These are phyloP conservation scores for Yarrowia galli DNA, from an alignment of 1,139 yeast species.

Conservation along the genomic window DNA sequence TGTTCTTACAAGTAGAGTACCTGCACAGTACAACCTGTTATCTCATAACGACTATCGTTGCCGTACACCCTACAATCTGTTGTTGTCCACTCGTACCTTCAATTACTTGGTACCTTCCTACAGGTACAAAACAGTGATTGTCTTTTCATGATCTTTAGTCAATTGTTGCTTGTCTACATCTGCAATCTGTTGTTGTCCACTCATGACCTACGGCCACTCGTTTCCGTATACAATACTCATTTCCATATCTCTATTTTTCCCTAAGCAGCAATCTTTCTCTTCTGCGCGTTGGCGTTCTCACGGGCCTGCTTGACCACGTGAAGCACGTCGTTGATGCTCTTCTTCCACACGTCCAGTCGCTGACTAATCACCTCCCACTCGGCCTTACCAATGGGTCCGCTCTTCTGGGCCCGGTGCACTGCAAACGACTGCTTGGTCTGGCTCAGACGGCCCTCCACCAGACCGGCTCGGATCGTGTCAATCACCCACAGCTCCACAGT, in stretches of 20 bases:
- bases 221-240: too few relatives aligned
- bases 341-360: slow-evolving; percentile 53
- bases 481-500: slow-evolving; percentile 55
- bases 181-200: too few relatives aligned
- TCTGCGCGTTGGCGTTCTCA: slow-evolving; percentile 45
- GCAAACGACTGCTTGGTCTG: slow-evolving; percentile 52
- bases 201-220: too few relatives aligned
- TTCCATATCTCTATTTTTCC: neutral
- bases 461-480: slow-evolving; percentile 55
- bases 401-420: slow-evolving; percentile 52
- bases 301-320: slow-evolving; percentile 50
- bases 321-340: slow-evolving; percentile 50
- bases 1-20: too few relatives aligned
- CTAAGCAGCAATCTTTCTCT: slow-evolving; percentile 44
- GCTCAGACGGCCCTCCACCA: slow-evolving; percentile 55
- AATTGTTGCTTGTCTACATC: too few relatives aligned
- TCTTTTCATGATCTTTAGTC: too few relatives aligned
- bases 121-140: too few relatives aligned
- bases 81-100: too few relatives aligned
- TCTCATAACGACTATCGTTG: too few relatives aligned
- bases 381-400: slow-evolving; percentile 52
- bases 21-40: too few relatives aligned
- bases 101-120: too few relatives aligned
- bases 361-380: slow-evolving; percentile 53
- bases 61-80: too few relatives aligned